Base-by-base conservation (phyloP, 2,329 filamentous ascomycete genomes). In the Plectosphaerella cucumerina region DNA sequence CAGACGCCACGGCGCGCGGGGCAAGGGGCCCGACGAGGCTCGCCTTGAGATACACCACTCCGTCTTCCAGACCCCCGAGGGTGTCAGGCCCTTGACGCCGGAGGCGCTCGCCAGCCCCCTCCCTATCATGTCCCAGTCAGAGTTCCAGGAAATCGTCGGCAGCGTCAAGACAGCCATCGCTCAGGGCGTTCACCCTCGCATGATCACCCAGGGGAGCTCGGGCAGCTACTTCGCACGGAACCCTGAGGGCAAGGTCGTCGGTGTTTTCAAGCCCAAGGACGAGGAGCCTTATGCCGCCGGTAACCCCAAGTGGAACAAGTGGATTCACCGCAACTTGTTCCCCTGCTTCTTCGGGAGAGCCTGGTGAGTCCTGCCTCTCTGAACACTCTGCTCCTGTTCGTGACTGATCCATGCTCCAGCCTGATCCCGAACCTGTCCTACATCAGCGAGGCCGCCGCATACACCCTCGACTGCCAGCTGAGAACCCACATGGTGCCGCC, bases 241-340 rank as follows among this genome's bases (percentile, higher is more conserved):
- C 62, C 82, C 82, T 1, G 87, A 93, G 51, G 94, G 94, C 48
- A 97, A 96, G 73, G 90, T 97, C 15, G 90, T 99, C 4, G 94
- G 92, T 34, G 94, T 99, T 5, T 99, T 99, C 74, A 99, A 99
- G 69, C 94, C 94, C 41, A 99, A 99, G 71, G 94, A 99, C 61
- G 94, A 99, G 72, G 95, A 99, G 69, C 94, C 94, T 1, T 99
- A 97, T 65, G 94, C 94, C 1, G 94, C 90, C 31, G 88, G 90
- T 59, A 99, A 99, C 65, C 94, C 94, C 6, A 99, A 99, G 68
- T 97, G 93, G 93, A 97, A 95, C 60, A 99, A 99, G 71, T 99
- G 94, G 94, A 92, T 99, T 73, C 94, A 99, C 69, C 81, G 94
- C 57, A 99, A 99, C 67, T 67, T 99, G 57, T 97, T 99, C 60